Conservation (phyloP, 176 grass and related monocot genomes). For the Eleusine coracana region DNA sequence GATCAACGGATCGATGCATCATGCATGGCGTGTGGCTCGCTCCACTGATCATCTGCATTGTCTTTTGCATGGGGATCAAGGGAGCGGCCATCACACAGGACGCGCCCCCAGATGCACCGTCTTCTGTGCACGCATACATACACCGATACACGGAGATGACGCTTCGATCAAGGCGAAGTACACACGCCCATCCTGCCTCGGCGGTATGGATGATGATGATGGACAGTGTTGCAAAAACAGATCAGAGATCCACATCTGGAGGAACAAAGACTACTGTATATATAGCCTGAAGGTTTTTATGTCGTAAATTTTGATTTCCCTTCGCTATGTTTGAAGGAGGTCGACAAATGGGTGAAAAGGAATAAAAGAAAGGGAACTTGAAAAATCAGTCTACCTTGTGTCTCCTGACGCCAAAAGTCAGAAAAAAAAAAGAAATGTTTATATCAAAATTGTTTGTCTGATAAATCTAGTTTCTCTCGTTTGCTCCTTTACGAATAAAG, state of each 20-base stretch:
- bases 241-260: not conserved
- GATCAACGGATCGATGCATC: not conserved
- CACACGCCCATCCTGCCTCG: not conserved
- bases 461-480: slow-evolving; percentile 2
- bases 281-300: slow-evolving; percentile 11
- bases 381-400: not conserved
- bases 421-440: not conserved
- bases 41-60: not conserved
- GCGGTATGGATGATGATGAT: not conserved
- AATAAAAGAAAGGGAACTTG: not conserved
- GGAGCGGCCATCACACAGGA: not conserved
- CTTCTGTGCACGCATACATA: not conserved
- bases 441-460: not conserved
- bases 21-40: not conserved
- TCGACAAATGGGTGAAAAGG: not conserved
- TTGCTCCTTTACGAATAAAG: not conserved
- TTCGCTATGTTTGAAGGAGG: not conserved
- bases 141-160: too few relatives aligned
- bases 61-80: not conserved
- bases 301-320: not conserved
- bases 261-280: not conserved
- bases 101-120: not conserved
- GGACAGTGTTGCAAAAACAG: not conserved
- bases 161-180: not conserved
- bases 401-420: not conserved